These are phyloP conservation scores for Mangifera indica DNA, from an alignment of 345 rosid species.

Conservation along the genomic window DNA sequence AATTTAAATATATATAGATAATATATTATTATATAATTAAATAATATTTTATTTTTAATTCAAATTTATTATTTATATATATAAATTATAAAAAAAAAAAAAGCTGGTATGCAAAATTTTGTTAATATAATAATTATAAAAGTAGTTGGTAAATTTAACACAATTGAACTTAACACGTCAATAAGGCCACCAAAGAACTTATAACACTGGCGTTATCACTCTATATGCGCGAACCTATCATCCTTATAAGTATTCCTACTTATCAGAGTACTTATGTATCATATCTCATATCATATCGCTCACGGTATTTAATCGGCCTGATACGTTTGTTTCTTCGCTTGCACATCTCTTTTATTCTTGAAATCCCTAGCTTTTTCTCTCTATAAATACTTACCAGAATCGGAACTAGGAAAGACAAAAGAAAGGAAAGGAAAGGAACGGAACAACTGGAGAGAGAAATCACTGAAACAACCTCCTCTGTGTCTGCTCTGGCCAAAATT, in stretches of 20 bases:
- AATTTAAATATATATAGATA: too few relatives aligned
- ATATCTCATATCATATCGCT: conserved; percentile 37
- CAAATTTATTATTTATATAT: too few relatives aligned
- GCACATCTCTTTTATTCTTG: conserved; percentile 22
- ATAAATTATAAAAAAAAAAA: too few relatives aligned
- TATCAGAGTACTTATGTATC: conserved; percentile 13
- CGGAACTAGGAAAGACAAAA: conserved; percentile 13
- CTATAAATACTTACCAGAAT: conserved; percentile 45
- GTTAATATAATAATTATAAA: too few relatives aligned
- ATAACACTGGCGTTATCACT: background rate
- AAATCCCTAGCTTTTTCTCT: conserved; percentile 50
- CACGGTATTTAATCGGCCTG: conserved; percentile 39
- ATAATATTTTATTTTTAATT: too few relatives aligned
- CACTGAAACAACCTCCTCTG: conserved; percentile 26
- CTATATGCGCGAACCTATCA: background rate
- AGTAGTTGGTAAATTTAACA: too few relatives aligned
- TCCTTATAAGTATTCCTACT: rapidly evolving
- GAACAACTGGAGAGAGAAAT: conserved; percentile 21
- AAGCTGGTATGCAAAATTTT: too few relatives aligned
- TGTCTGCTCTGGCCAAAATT: conserved; percentile 21
- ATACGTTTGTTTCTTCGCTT: conserved; percentile 17
- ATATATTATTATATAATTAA: too few relatives aligned
- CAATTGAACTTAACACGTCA: too few relatives aligned
- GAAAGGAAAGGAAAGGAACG: too few relatives aligned
- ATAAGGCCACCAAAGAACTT: too few relatives aligned